A percentile compares a stretch with the other conserved stretches of the same genome.
These are phyloP conservation scores for Suillus decipiens DNA, from an alignment of 768 basidiomycete genomes.

Conservation along the genomic window DNA sequence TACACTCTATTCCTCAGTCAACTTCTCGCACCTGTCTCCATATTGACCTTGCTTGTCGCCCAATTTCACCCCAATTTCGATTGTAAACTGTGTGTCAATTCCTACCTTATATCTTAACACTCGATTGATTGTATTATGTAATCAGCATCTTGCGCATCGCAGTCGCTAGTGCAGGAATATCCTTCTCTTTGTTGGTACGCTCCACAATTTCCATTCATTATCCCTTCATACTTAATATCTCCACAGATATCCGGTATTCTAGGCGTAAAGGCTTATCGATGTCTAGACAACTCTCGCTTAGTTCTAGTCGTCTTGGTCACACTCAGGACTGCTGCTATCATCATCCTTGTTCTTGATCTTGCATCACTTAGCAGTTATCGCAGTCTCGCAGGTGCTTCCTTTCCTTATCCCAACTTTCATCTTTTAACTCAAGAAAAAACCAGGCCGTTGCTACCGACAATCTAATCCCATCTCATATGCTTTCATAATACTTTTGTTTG, in stretches of 20 bases:
- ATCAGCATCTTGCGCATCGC: conserved; percentile 40
- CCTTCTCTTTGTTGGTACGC: conserved; percentile 43
- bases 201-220: not conserved
- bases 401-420: not conserved
- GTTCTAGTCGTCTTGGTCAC: conserved; percentile 45
- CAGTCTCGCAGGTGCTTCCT: conserved; percentile 47
- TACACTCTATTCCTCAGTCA: conserved; percentile 58
- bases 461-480: conserved; percentile 36
- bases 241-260: conserved; percentile 60
- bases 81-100: conserved; percentile 49
- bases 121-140: not conserved
- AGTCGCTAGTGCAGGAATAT: conserved; percentile 37
- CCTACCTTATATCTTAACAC: not conserved
- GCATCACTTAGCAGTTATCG: conserved; percentile 39
- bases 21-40: conserved; percentile 46
- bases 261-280: conserved; percentile 68
- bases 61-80: conserved; percentile 43
- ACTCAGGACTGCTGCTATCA: conserved; percentile 45
- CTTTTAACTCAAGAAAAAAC: conserved; percentile 20
- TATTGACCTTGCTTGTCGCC: conserved; percentile 46
- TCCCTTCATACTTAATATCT: conserved; percentile 1
- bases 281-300: conserved; percentile 58
- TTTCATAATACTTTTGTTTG: conserved; percentile 49
- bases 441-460: conserved; percentile 48
- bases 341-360: conserved; percentile 45